Conservation (phyloP, 345 rosid genomes). For the Acer campestre region DNA sequence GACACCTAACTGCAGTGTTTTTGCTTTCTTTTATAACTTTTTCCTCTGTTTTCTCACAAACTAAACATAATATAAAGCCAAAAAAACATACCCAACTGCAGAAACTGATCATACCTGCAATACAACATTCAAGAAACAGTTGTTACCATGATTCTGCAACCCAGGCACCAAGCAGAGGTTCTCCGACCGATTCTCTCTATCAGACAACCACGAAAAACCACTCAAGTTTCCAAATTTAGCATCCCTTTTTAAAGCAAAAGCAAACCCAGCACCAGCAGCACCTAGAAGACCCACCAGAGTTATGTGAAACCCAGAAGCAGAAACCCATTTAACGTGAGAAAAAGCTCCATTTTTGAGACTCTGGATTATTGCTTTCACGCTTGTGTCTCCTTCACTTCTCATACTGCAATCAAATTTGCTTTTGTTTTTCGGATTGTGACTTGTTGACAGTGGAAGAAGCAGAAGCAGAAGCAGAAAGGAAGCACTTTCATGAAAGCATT, state of each 20-base stretch:
- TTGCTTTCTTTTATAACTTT: not conserved
- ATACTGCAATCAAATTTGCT: not conserved
- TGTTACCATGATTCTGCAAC: conserved; percentile 76
- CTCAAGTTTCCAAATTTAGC: conserved; percentile 34
- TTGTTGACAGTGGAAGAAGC: not conserved
- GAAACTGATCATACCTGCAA: conserved; percentile 60
- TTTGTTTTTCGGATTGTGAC: not conserved
- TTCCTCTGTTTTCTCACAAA: not conserved
- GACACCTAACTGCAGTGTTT: not conserved
- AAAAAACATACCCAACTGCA: conserved; percentile 11
- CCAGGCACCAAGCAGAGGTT: conserved; percentile 63
- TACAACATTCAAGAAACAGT: conserved; percentile 82
- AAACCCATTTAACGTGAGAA: conserved; percentile 33
- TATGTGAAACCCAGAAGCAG: conserved; percentile 43
- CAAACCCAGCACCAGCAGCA: conserved; percentile 61
- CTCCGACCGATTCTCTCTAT: conserved; percentile 23
- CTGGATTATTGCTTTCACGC: conserved; percentile 6
- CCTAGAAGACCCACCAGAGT: conserved; percentile 57
- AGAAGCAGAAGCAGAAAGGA: not conserved
- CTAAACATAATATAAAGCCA: not conserved
- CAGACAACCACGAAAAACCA: conserved; percentile 30
- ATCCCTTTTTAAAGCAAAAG: conserved; percentile 47
- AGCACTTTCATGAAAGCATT: not conserved
- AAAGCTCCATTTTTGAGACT: conserved; percentile 28
- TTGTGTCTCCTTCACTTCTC: conserved; percentile 2